Evolutionary conservation across 208 protist species (phyloP), one percentile per base, ranked within the genome.

Genomic region (Leishmania aethiopica): DNA sequence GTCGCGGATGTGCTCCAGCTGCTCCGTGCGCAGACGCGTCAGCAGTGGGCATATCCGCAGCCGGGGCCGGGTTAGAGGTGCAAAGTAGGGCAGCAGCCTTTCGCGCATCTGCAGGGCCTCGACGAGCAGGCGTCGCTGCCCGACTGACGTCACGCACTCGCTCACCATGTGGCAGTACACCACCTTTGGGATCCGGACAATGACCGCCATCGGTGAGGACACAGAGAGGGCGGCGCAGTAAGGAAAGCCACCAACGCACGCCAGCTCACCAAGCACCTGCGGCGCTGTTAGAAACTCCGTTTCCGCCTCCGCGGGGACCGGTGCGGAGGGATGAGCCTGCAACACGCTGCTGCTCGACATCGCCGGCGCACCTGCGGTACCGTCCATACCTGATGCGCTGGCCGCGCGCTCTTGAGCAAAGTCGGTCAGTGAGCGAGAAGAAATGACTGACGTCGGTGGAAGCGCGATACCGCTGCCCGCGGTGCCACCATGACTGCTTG

Each of bases 21-120:
- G 79, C 62, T 93, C 89, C 57, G 86, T 69, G 25, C 78, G 79
- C 28, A 96, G 88, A 35, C 79, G 79, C 28, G 85, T 79, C 22
- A 95, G 84, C 8, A 96, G 80, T 6, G 93, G 93, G 82, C 93
- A 95, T 15, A 95, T 81, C 28, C 89, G 87, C 84, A 96, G 83
- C 32, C 93, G 91, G 13, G 69, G 80, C 13, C 57, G 59, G 4
- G 89, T 94, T 69, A 96, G 91, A 7, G 91, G 91, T 11, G 89
- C 85, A 82, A 88, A 93, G 83, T 83, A 88, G 3, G 90, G 90
- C 84, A 96, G 82, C 37, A 92, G 82, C 11, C 79, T 77, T 83
- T 96, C 90, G 35, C 93, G 90, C 78, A 82, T 78, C 77, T 88
- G 77, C 45, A 96, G 75, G 53, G 90, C 89, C 47, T 81, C 81